Base-by-base conservation (phyloP, 306 rosid species). In the Vachellia pachyceras region DNA sequence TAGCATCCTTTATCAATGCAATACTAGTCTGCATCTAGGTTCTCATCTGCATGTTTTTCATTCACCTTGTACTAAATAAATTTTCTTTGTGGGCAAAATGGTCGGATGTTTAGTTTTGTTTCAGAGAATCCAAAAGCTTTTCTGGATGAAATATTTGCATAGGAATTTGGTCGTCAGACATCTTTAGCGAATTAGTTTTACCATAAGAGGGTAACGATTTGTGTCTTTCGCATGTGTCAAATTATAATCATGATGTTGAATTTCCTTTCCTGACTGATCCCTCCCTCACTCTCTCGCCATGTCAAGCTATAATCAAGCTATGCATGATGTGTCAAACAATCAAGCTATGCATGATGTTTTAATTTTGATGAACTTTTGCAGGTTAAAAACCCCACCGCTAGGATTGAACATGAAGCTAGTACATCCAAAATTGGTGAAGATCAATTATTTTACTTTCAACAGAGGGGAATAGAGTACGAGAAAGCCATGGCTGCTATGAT, bases 401-500 rank as follows among this genome's bases (percentile, higher is more conserved):
- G 97, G 76, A 77, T 94, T 44, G 98, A 94, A 76, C 98, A 94
- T 0, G 98, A 94, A 86, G 98, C 98, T 25, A 94, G 98, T 82
- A 94, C 98, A 55, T 94, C 97, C 37, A 94, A 94, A 89, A 86
- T 94, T 41, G 93, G 98, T 18, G 98, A 94, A 88, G 98, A 94
- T 78, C 97, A 94, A 69, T 88, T 94, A 68, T 92, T 94, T 73
- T 94, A 94, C 85, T 92, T 94, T 82, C 98, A 94, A 78, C 98
- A 94, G 67, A 94, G 98, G 83, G 98, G 98, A 83, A 92, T 94
- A 37, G 97, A 91, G 73, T 90, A 92, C 66, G 98, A 92, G 76
- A 94, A 81, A 60, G 98, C 98, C 83, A 94, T 92, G 97, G 97
- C 98, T 74, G 98, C 98, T 72, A 94, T 94, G 98, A 94, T 94